Base-by-base conservation (phyloP, 2,329 filamentous ascomycete species). In the Cytospora leucostoma region DNA sequence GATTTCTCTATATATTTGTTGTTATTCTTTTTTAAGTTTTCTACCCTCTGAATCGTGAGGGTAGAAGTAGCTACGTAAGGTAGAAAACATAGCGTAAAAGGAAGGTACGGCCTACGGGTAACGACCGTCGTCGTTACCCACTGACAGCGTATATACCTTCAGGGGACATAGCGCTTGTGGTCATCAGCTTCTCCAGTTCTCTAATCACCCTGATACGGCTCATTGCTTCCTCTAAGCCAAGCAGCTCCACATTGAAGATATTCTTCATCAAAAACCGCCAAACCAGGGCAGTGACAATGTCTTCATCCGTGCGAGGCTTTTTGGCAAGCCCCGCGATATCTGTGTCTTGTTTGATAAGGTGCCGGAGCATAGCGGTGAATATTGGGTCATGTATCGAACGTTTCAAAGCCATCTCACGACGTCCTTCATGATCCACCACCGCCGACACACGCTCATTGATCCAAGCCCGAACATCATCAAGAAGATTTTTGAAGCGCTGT, bases 141-240 rank as follows among this genome's bases (percentile, higher is more conserved):
- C n/a, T n/a, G n/a, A n/a, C n/a, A n/a, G n/a, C n/a, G n/a, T 27
- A 53, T 12, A 33, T 35, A 53, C 51, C 51, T 34, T 53, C 27
- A 15, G 8, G 7, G 12, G 51, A 32, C 21, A 33, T 27, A 15
- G 11, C 13, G 15, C 21, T 34, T 17, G 51, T 10, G 8, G 6
- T 17, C 51, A 53, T 53, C 51, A 33, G 8, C 33, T 35, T 27
- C 27, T 53, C 27, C 7, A 53, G 27, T 35, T 21, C 21, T 33
- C 21, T 53, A 27, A 53, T 27, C 11, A 27, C 12, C 4, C 17
- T 27, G 32, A 53, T 27, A 27, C 51, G 27, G 21, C 12, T 53
- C 15, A 15, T n/a, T 8, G 13, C 15, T 32, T 35, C 27, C 12
- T 53, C 51, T 8, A n/a, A 33, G 11, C 33, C 8, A 34, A n/a